Conservation (phyloP, 306 rosid species). For the Rosa rugosa region DNA sequence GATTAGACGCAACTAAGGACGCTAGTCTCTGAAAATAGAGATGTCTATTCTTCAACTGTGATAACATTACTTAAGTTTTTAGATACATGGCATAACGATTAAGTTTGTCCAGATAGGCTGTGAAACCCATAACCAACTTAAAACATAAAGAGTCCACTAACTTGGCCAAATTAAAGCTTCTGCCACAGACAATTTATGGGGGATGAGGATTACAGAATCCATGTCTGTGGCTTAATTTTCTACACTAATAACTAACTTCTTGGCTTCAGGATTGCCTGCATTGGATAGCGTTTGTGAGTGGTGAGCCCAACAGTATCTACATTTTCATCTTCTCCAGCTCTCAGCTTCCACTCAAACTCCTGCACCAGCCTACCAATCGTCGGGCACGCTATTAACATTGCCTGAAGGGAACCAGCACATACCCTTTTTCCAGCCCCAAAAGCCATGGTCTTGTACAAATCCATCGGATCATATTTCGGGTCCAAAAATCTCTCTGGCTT, state of each 20-base stretch:
- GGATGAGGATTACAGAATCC: not conserved
- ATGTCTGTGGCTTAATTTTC: not conserved
- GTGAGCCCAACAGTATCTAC: conserved; percentile 82
- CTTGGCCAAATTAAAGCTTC: not conserved
- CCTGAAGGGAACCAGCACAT: conserved; percentile 90
- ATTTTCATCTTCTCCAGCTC: conserved; percentile 67
- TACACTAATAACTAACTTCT: conserved; percentile 30
- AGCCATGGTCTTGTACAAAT: conserved; percentile 87
- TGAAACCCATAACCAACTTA: not conserved
- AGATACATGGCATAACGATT: not conserved
- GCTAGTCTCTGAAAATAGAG: not conserved
- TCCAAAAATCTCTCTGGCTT: conserved; percentile 85
- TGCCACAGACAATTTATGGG: not conserved
- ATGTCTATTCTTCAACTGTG: not conserved
- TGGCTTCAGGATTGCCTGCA: conserved; percentile 50
- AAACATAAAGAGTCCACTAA: not conserved
- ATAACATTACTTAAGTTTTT: not conserved
- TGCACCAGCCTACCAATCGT: conserved; percentile 73
- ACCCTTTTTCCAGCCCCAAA: conserved; percentile 95
- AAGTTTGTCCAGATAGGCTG: not conserved
- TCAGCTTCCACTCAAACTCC: conserved; percentile 73
- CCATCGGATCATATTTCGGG: conserved; percentile 53
- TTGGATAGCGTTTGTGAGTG: conserved; percentile 71
- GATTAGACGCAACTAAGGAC: not conserved
- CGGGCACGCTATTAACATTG: conserved; percentile 55